Evolutionary conservation across 1,284 basidiomycete genomes (phyloP).

Genomic region (Tremellales sp.): DNA sequence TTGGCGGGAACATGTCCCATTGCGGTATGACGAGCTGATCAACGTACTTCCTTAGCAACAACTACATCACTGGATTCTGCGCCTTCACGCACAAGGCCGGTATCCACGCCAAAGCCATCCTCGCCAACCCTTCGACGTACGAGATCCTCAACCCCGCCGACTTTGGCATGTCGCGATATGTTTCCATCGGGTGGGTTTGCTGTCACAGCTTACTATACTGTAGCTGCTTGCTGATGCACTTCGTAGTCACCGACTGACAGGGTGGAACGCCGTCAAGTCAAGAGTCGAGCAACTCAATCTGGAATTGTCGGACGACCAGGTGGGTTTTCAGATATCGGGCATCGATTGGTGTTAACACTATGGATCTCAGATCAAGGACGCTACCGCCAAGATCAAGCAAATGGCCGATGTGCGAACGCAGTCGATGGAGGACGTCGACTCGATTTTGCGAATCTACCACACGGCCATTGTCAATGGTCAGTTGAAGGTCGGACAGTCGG

Average conservation of each 20-base stretch:
- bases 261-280: constrained; percentile 99
- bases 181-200: constrained; percentile 78
- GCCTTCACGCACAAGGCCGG: constrained; percentile 99
- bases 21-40: constrained; percentile 2
- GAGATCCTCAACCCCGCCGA: constrained; percentile 82
- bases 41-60: constrained; percentile 38
- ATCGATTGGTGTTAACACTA: neutral
- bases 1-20: neutral
- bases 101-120: constrained; percentile 99
- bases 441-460: constrained; percentile 91
- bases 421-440: constrained; percentile 98
- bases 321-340: constrained; percentile 16
- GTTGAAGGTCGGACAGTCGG: constrained; percentile 81
- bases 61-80: constrained; percentile 81
- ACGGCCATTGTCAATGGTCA: constrained; percentile 81
- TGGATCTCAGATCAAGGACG: constrained; percentile 74
- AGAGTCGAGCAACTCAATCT: constrained; percentile 96
- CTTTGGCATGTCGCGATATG: constrained; percentile 96
- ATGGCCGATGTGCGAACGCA: constrained; percentile 97
- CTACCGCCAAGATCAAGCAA: constrained; percentile 98
- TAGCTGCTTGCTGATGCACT: constrained; percentile 1
- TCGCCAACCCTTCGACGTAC: constrained; percentile 99
- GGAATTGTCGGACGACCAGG: constrained; percentile 51
- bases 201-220: neutral
- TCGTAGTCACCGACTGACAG: constrained; percentile 79